Evolutionary conservation across 2,329 filamentous ascomycete genomes (phyloP).

Genomic region (Tolypocladium tundrense): DNA sequence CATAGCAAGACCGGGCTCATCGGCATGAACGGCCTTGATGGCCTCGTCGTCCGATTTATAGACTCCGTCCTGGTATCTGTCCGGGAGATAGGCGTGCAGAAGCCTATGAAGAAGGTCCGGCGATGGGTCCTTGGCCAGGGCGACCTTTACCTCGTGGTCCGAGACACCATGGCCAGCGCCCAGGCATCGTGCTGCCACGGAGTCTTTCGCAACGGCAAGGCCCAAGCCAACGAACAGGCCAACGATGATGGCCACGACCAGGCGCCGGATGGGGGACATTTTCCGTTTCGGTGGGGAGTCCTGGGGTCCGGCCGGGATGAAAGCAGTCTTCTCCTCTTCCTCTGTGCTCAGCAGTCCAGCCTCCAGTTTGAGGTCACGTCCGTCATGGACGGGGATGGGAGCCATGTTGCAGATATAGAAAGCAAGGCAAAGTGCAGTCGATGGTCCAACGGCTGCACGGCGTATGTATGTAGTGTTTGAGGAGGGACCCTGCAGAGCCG

Average conservation of each 20-base stretch:
- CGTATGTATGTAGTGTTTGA: not conserved
- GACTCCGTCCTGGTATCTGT: constrained; percentile 57
- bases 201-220: constrained; percentile 7
- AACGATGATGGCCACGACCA: constrained; percentile 9
- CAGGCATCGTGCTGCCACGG: not conserved
- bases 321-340: constrained; percentile 12
- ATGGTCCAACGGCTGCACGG: not conserved
- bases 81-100: constrained; percentile 51
- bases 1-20: constrained; percentile 51
- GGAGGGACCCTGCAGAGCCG: not conserved
- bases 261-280: constrained; percentile 9
- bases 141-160: constrained; percentile 1
- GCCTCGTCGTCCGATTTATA: constrained; percentile 55
- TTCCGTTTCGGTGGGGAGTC: constrained; percentile 1
- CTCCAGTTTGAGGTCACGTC: constrained; percentile 9
- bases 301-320: constrained; percentile 1
- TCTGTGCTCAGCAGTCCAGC: constrained; percentile 12
- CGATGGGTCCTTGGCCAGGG: constrained; percentile 26
- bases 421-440: not conserved
- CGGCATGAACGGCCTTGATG: constrained; percentile 50
- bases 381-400: constrained; percentile 1
- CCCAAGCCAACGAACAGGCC: constrained; percentile 16
- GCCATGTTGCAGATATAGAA: constrained; percentile 6
- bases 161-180: not conserved
- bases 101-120: constrained; percentile 54